A percentile compares a stretch with the other conserved stretches of the same genome.
phyloP scores from a whole-genome alignment of 2,329 filamentous ascomycete genomes.

The Venturia nashicola region DNA sequence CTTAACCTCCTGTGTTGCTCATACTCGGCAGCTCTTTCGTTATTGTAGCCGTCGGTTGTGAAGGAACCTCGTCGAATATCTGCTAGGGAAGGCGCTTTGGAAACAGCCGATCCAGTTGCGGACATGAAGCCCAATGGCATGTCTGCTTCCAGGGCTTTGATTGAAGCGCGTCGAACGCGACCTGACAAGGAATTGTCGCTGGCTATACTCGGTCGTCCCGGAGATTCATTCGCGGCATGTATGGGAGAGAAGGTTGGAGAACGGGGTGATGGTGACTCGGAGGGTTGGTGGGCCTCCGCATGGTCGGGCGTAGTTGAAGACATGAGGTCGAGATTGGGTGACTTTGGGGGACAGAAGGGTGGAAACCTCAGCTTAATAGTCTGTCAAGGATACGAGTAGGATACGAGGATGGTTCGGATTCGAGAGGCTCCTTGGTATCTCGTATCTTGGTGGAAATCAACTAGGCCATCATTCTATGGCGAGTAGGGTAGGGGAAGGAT shows the following conservation, averaged over 20 bases:
- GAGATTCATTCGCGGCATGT: background rate
- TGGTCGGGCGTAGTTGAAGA: background rate
- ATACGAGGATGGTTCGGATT: background rate
- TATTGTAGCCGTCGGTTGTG: slow-evolving; percentile 22
- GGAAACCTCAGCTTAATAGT: no score
- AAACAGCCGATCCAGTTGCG: slow-evolving; percentile 28
- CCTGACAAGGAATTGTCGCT: background rate
- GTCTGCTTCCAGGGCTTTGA: slow-evolving; percentile 25
- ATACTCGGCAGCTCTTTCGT: slow-evolving; percentile 15
- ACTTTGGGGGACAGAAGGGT: background rate
- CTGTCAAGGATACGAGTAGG: background rate
- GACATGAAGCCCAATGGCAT: slow-evolving; percentile 31
- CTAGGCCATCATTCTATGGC: background rate
- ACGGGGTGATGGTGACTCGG: background rate
- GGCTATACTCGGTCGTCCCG: background rate
- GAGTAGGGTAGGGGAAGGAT: background rate
- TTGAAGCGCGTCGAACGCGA: slow-evolving; percentile 21
- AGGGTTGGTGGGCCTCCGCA: background rate
- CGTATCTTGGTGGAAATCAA: background rate
- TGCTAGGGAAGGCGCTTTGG: slow-evolving; percentile 29
- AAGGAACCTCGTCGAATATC: slow-evolving; percentile 30
- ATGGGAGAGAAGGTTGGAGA: background rate
- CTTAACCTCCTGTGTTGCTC: slow-evolving; percentile 10
- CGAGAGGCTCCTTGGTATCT: background rate
- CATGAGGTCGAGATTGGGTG: background rate